These are phyloP conservation scores for Rhizophagus prolifer DNA, from an alignment of 192 early-diverging fungal genomes.

Conservation along the genomic window DNA sequence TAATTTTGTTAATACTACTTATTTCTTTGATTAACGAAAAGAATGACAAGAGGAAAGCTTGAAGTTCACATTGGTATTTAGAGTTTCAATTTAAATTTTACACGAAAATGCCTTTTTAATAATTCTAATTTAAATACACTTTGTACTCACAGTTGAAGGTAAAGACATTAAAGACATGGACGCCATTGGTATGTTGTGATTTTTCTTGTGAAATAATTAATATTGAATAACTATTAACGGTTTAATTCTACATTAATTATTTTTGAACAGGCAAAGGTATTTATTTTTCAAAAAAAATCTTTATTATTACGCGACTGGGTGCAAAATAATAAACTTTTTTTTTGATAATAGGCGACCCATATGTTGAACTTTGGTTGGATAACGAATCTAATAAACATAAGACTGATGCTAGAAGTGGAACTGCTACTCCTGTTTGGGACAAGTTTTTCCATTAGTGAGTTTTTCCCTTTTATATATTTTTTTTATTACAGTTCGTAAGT, in stretches of 20 bases:
- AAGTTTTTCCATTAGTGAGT: constrained; percentile 1
- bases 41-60: constrained; percentile 2
- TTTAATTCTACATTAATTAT: neutral
- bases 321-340: neutral
- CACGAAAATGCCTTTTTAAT: neutral
- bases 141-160: neutral
- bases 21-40: neutral
- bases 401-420: neutral
- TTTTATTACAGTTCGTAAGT: neutral
- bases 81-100: neutral
- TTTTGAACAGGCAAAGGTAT: neutral
- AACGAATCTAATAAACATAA: neutral
- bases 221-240: neutral
- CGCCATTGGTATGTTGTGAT: neutral
- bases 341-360: neutral
- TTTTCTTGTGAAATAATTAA: neutral
- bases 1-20: too few species aligned
- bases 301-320: neutral
- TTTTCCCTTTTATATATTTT: neutral
- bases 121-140: neutral
- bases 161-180: neutral
- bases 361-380: constrained; percentile 1
- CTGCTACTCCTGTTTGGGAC: neutral
- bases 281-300: neutral
- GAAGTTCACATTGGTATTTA: neutral